Evolutionary conservation across 768 basidiomycete species (phyloP).

Genomic region (Termitomyces sp.): DNA sequence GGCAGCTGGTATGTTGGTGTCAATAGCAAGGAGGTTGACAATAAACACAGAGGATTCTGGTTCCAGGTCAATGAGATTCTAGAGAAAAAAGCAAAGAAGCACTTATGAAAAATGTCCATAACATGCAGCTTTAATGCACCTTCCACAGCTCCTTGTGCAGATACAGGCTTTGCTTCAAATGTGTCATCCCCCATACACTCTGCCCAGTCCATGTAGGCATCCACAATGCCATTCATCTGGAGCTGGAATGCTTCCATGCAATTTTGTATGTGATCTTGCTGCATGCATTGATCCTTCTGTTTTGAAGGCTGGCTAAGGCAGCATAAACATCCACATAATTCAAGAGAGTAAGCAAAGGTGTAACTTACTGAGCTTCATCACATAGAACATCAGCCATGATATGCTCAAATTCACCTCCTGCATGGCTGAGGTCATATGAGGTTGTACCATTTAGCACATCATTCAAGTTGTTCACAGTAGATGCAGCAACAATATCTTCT

Average conservation of each 20-base stretch:
- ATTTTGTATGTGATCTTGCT: too few relatives aligned
- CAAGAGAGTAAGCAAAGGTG: not conserved
- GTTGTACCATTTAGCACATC: not conserved
- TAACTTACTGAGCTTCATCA: not conserved
- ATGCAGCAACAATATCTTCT: not conserved
- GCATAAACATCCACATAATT: too few relatives aligned
- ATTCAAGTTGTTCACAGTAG: not conserved
- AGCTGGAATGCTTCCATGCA: too few relatives aligned
- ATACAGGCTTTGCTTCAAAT: not conserved
- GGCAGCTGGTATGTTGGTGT: not conserved
- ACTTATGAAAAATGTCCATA: too few relatives aligned
- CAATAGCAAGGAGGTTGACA: not conserved
- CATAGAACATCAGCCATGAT: slow-evolving; percentile 1
- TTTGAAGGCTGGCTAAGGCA: not conserved
- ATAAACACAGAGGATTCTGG: not conserved
- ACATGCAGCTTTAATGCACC: too few relatives aligned
- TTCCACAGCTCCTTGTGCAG: too few relatives aligned
- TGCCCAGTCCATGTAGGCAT: too few relatives aligned
- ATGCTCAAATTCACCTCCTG: slow-evolving; percentile 1
- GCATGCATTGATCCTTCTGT: not conserved
- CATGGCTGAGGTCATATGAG: slow-evolving; percentile 2
- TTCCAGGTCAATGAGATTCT: not conserved
- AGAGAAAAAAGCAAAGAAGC: not conserved
- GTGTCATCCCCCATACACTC: too few relatives aligned
- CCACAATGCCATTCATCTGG: too few relatives aligned